Conservation (phyloP, 768 basidiomycete genomes). For the Chlorophyllum brunneum region DNA sequence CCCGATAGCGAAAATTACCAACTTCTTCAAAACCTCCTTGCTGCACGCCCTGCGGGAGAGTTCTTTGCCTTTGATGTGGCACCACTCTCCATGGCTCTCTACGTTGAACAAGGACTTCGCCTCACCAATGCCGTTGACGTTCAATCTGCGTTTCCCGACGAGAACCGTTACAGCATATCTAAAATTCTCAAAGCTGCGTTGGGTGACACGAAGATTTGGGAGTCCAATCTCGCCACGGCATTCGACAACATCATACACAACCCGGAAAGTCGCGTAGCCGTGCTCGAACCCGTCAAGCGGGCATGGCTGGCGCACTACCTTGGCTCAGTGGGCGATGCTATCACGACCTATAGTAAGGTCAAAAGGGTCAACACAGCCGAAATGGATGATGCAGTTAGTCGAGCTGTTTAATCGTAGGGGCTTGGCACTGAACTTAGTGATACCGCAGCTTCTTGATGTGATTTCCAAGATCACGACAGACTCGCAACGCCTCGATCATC, state of each 20-base stretch:
- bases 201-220: slow-evolving; percentile 32
- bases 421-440: background rate
- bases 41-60: slow-evolving; percentile 33
- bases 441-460: slow-evolving; percentile 26
- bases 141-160: slow-evolving; percentile 43
- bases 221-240: slow-evolving; percentile 30
- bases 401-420: background rate
- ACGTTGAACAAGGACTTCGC: slow-evolving; percentile 35
- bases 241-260: slow-evolving; percentile 36
- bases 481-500: slow-evolving; percentile 39
- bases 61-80: slow-evolving; percentile 55
- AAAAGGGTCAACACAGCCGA: slow-evolving; percentile 41
- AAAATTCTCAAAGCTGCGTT: slow-evolving; percentile 38
- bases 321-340: slow-evolving; percentile 35
- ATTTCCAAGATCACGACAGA: slow-evolving; percentile 45
- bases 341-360: slow-evolving; percentile 38
- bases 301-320: slow-evolving; percentile 52
- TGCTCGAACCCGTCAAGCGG: slow-evolving; percentile 35
- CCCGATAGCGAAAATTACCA: slow-evolving; percentile 10
- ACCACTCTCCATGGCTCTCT: slow-evolving; percentile 45
- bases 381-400: slow-evolving; percentile 31
- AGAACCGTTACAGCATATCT: slow-evolving; percentile 35
- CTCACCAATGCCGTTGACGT: slow-evolving; percentile 53
- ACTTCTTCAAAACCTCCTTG: slow-evolving; percentile 32
- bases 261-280: slow-evolving; percentile 24